Conservation (phyloP, 2,329 filamentous ascomycete species). For the Helminthosporium solani region DNA sequence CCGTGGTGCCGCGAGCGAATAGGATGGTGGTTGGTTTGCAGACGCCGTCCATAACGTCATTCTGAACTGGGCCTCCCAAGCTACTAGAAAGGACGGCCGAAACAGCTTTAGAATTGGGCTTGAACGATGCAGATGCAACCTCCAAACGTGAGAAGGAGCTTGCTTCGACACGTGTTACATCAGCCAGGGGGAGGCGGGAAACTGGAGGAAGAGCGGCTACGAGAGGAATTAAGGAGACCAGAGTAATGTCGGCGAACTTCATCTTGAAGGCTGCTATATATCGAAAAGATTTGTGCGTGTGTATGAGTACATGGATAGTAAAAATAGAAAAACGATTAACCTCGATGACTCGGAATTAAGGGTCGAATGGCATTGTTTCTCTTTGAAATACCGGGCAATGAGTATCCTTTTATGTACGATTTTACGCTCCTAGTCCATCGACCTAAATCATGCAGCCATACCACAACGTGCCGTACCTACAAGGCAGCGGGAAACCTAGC, state of each 20-base stretch:
- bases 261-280: too few relatives aligned
- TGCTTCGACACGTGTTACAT: background rate
- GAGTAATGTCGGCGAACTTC: background rate
- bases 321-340: too few relatives aligned
- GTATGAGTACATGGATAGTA: too few relatives aligned
- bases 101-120: constrained; percentile 2
- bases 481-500: too few relatives aligned
- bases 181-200: constrained; percentile 3
- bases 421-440: too few relatives aligned
- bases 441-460: too few relatives aligned
- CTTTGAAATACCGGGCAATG: background rate
- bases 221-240: constrained; percentile 13
- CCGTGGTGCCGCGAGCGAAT: constrained; percentile 56
- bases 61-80: constrained; percentile 24
- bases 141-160: constrained; percentile 2
- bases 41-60: constrained; percentile 28
- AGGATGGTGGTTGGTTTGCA: constrained; percentile 55
- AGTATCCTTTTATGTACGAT: too few relatives aligned
- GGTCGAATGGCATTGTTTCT: too few relatives aligned
- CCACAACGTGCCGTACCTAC: too few relatives aligned
- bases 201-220: background rate
- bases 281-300: too few relatives aligned
- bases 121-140: constrained; percentile 1
- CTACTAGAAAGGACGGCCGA: constrained; percentile 17
- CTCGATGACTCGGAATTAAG: too few relatives aligned